A percentile compares a stretch with the other conserved stretches of the same genome.
Evolutionary conservation across 345 rosid genomes (phyloP).

Genomic region (Cardamine resedifolia): DNA sequence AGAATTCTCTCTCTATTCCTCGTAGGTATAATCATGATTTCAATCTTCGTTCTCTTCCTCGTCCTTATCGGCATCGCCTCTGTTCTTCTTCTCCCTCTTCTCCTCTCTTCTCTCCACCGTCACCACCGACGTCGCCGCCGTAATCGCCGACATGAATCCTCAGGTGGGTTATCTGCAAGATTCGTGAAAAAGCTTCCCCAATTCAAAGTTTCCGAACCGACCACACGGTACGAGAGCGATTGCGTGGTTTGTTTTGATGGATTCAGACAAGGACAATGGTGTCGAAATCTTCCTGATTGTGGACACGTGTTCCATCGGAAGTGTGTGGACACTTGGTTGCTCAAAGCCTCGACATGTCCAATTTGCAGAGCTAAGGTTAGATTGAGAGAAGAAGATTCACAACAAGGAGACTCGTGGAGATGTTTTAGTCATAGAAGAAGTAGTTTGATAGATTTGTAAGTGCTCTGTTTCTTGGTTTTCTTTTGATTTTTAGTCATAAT

Average conservation of each 20-base stretch:
- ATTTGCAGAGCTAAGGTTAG: constrained; percentile 59
- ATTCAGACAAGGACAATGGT: constrained; percentile 75
- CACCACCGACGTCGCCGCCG: constrained; percentile 36
- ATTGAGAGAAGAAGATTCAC: constrained; percentile 34
- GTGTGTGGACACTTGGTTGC: constrained; percentile 82
- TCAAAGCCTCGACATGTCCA: constrained; percentile 69
- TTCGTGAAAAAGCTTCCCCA: constrained; percentile 60
- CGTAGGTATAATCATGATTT: constrained; percentile 63
- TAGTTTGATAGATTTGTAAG: constrained; percentile 45
- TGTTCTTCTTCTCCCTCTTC: constrained; percentile 55
- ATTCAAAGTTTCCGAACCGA: constrained; percentile 45
- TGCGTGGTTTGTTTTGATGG: constrained; percentile 82
- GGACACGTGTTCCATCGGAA: constrained; percentile 76
- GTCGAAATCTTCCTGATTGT: constrained; percentile 62
- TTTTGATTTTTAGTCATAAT: background rate
- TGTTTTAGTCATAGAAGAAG: constrained; percentile 37
- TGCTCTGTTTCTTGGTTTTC: constrained; percentile 14
- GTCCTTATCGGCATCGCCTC: constrained; percentile 57
- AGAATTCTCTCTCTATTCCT: constrained; percentile 45
- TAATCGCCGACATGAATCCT: constrained; percentile 16
- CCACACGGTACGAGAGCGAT: constrained; percentile 29
- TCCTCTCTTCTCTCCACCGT: constrained; percentile 48
- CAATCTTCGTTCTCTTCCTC: constrained; percentile 52
- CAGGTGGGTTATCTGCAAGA: constrained; percentile 46
- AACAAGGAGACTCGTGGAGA: constrained; percentile 26